Evolutionary conservation across 108 stramenopile species (phyloP).

Genomic region (Aurantiochytrium sp.): DNA sequence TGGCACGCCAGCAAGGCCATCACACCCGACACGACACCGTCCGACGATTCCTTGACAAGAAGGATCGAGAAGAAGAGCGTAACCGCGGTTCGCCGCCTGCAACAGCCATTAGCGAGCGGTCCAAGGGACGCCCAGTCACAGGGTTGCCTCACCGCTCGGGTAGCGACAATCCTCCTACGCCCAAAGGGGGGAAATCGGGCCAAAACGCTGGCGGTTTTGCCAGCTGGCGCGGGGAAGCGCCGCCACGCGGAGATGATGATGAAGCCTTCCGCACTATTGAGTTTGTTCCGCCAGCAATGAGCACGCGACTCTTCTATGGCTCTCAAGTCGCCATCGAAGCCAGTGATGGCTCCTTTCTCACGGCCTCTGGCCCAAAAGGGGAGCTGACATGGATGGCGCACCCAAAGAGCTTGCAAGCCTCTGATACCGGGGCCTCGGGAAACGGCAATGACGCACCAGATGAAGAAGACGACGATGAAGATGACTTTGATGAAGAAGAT

Average conservation of each 20-base stretch:
- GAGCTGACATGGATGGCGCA: background rate
- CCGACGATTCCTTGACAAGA: background rate
- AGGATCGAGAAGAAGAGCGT: background rate
- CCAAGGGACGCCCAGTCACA: background rate
- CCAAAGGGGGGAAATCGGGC: too few species aligned
- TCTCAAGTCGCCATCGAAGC: background rate
- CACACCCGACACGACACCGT: background rate
- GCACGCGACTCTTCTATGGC: constrained; percentile 1
- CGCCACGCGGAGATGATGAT: background rate
- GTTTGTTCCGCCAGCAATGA: background rate
- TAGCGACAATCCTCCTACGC: too few species aligned
- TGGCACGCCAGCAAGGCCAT: background rate
- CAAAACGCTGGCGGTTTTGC: too few species aligned
- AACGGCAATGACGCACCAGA: background rate
- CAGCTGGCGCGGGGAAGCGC: background rate
- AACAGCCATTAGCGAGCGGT: background rate
- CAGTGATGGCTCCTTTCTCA: background rate
- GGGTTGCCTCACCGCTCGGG: too few species aligned
- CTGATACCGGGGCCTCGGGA: background rate
- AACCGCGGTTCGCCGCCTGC: background rate
- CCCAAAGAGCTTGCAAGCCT: background rate
- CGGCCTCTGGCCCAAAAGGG: background rate
- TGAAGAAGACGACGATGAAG: background rate
- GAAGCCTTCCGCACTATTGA: background rate
- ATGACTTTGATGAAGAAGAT: background rate